A percentile compares a stretch with the other conserved stretches of the same genome.
phyloP scores from a whole-genome alignment of 2,329 filamentous ascomycete species.

The Colletotrichum abscissum region DNA sequence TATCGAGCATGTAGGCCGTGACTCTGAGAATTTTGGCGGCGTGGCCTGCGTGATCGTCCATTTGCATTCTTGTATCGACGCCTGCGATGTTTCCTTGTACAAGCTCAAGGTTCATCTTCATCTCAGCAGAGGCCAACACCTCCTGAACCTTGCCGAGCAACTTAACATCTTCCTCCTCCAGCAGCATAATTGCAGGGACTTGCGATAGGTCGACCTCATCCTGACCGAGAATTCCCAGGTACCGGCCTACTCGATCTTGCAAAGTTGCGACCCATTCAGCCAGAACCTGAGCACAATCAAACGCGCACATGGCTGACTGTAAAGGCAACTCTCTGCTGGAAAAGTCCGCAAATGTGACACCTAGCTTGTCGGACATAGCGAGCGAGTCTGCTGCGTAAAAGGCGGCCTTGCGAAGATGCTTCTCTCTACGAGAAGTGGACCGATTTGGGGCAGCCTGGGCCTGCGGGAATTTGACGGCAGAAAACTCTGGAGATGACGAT shows the following conservation, averaged over 20 bases:
- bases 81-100: constrained; percentile 60
- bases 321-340: constrained; percentile 87
- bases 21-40: constrained; percentile 86
- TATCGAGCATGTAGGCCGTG: constrained; percentile 88
- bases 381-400: constrained; percentile 95
- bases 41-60: constrained; percentile 77
- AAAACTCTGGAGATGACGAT: constrained; percentile 60
- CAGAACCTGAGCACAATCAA: constrained; percentile 93
- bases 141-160: constrained; percentile 85
- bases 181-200: constrained; percentile 87
- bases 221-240: constrained; percentile 86
- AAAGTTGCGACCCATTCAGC: constrained; percentile 95
- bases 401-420: constrained; percentile 91
- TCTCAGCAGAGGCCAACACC: constrained; percentile 80
- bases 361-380: constrained; percentile 86
- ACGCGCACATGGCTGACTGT: constrained; percentile 90
- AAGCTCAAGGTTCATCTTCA: constrained; percentile 76
- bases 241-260: constrained; percentile 92
- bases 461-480: constrained; percentile 49
- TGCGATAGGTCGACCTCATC: constrained; percentile 83
- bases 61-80: constrained; percentile 65
- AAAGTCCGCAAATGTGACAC: constrained; percentile 86
- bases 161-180: constrained; percentile 92
- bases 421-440: constrained; percentile 79
- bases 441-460: constrained; percentile 44